Evolutionary conservation across 2,329 filamentous ascomycete genomes (phyloP).

Genomic region (Davidsoniella eucalypti): DNA sequence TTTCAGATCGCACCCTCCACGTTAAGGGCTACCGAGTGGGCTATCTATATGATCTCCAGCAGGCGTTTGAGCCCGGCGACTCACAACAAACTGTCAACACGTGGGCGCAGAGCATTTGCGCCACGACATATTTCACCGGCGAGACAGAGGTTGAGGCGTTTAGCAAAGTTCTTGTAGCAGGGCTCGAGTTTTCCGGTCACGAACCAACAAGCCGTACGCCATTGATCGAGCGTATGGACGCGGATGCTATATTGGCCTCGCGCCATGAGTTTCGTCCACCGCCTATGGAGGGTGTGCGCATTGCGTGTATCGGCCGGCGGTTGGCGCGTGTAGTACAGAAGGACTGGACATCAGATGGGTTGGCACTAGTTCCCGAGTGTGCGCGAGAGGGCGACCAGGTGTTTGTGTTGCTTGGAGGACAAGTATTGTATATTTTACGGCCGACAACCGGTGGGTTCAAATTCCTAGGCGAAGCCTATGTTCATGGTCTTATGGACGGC

Average conservation of each 20-base stretch:
- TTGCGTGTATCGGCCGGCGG: conserved; percentile 13
- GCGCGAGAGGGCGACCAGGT: conserved; percentile 14
- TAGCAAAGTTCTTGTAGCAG: conserved; percentile 12
- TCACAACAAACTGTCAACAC: conserved; percentile 5
- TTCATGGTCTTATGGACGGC: conserved; percentile 18
- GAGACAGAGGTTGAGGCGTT: conserved; percentile 14
- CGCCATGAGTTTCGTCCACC: conserved; percentile 6
- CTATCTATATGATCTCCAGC: conserved; percentile 14
- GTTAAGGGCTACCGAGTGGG: conserved; percentile 14
- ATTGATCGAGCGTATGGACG: background rate
- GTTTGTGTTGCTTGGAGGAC: conserved; percentile 15
- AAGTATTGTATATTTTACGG: conserved; percentile 15
- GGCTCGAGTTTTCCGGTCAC: conserved; percentile 9
- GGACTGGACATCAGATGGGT: conserved; percentile 13
- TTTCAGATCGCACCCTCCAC: conserved; percentile 10
- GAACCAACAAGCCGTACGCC: conserved; percentile 11
- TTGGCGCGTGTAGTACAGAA: conserved; percentile 13
- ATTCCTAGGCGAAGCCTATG: conserved; percentile 17
- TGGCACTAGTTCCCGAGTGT: conserved; percentile 13
- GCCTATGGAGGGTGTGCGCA: conserved; percentile 6
- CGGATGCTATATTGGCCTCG: background rate
- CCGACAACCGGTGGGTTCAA: conserved; percentile 13
- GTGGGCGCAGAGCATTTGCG: conserved; percentile 9
- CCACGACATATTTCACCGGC: conserved; percentile 13
- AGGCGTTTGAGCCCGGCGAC: conserved; percentile 10